Conservation (phyloP, 331 rosid species). For the Cucumis variabilis region DNA sequence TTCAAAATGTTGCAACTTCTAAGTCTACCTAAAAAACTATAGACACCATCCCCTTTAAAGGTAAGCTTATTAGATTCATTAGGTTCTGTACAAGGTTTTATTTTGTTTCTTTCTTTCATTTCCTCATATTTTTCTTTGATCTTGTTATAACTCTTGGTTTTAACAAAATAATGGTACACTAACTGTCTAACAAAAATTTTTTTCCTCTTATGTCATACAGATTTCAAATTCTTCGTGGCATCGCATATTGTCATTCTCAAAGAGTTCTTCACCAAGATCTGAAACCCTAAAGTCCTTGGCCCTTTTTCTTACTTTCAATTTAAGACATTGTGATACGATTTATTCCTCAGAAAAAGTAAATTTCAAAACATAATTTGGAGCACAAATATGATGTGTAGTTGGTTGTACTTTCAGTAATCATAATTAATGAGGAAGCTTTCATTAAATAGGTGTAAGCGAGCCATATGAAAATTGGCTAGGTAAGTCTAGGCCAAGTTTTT, state of each 20-base stretch:
- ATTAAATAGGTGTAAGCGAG: conserved; percentile 17
- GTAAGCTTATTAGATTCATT: too few relatives aligned
- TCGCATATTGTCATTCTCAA: conserved; percentile 97
- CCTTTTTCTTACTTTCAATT: neutral
- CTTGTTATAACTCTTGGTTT: conserved; percentile 18
- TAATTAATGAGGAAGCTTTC: conserved; percentile 19
- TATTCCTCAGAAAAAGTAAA: neutral
- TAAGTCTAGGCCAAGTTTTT: conserved; percentile 2
- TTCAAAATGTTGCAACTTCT: too few relatives aligned
- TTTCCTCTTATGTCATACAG: conserved; percentile 57
- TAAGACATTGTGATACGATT: neutral
- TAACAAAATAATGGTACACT: conserved; percentile 32
- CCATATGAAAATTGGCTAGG: conserved; percentile 11
- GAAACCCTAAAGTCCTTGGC: conserved; percentile 67
- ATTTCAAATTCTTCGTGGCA: conserved; percentile 98
- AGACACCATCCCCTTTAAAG: too few relatives aligned
- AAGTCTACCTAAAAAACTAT: too few relatives aligned
- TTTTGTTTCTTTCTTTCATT: neutral
- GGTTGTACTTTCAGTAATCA: conserved; percentile 26
- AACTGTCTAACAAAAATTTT: conserved; percentile 32
- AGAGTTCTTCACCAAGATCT: conserved; percentile 98
- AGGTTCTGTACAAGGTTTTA: too few relatives aligned
- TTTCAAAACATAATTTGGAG: neutral
- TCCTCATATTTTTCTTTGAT: conserved; percentile 23
- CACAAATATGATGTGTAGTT: conserved; percentile 19